Conservation (phyloP, 163 green algal genomes). For the Volvox carteri region DNA sequence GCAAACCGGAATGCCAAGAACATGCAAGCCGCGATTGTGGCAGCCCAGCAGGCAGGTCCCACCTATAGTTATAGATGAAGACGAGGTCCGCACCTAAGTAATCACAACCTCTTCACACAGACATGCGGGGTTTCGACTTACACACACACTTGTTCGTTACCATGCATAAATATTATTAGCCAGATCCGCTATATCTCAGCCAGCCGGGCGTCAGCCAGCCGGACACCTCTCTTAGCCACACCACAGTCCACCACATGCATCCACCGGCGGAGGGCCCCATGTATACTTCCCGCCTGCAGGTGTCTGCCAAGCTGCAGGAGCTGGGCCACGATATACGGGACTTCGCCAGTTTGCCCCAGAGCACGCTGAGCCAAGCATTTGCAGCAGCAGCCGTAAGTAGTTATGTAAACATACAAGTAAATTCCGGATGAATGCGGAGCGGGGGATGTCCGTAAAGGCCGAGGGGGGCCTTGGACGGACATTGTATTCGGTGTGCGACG, state of each 20-base stretch:
- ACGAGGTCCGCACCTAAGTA: background rate
- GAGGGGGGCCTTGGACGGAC: too few species aligned
- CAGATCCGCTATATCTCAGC: background rate
- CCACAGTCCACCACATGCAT: background rate
- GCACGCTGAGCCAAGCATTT: background rate
- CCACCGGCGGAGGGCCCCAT: background rate
- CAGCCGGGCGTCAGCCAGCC: background rate
- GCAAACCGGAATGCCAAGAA: background rate
- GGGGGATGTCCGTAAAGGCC: too few species aligned
- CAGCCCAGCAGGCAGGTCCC: background rate
- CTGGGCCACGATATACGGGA: background rate
- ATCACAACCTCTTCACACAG: background rate
- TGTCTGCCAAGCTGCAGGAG: background rate
- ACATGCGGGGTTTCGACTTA: background rate
- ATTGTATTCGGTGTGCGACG: background rate
- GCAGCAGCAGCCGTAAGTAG: background rate
- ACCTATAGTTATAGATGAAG: background rate
- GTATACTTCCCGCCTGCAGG: background rate
- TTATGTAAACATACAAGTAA: background rate
- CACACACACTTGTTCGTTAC: background rate
- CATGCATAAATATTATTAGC: background rate
- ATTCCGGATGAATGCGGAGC: too few species aligned
- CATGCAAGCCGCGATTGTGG: conserved; percentile 5
- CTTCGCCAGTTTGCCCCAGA: background rate
- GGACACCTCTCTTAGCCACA: background rate